Conservation (phyloP, 208 protist species). For the Pavlovales sp. region DNA sequence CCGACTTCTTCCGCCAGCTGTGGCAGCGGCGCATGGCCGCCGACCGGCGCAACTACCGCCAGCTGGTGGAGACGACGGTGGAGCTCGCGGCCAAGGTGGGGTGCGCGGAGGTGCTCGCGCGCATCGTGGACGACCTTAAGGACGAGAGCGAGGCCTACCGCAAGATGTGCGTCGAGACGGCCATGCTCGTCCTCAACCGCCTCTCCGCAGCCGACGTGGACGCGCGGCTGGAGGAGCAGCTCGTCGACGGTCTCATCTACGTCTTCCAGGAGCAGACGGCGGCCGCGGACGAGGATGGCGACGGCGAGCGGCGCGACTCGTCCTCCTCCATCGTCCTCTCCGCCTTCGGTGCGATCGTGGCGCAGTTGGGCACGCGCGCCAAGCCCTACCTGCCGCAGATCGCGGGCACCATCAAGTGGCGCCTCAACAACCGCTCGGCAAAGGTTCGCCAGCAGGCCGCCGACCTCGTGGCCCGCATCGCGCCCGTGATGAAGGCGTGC, state of each 20-base stretch:
- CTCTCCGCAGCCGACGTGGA: conserved; percentile 80
- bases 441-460: conserved; percentile 89
- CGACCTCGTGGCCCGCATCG: conserved; percentile 89
- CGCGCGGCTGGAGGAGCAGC: conserved; percentile 76
- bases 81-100: conserved; percentile 87
- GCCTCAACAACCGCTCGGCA: conserved; percentile 87
- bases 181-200: conserved; percentile 63
- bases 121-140: conserved; percentile 93
- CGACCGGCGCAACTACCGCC: conserved; percentile 81
- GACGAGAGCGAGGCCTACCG: conserved; percentile 95
- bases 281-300: background rate
- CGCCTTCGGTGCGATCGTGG: conserved; percentile 88
- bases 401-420: conserved; percentile 88
- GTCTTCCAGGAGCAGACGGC: conserved; percentile 75
- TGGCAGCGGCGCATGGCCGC: conserved; percentile 93
- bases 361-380: conserved; percentile 80
- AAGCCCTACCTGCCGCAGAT: conserved; percentile 90
- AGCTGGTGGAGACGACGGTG: conserved; percentile 86
- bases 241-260: conserved; percentile 95
- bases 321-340: conserved; percentile 33
- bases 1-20: conserved; percentile 82
- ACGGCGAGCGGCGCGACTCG: background rate
- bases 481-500: conserved; percentile 84
- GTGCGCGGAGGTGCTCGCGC: conserved; percentile 78
- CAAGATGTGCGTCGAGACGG: conserved; percentile 70